Evolutionary conservation across 2,329 filamentous ascomycete genomes (phyloP).

Genomic region (Xylariomycetidae sp.): DNA sequence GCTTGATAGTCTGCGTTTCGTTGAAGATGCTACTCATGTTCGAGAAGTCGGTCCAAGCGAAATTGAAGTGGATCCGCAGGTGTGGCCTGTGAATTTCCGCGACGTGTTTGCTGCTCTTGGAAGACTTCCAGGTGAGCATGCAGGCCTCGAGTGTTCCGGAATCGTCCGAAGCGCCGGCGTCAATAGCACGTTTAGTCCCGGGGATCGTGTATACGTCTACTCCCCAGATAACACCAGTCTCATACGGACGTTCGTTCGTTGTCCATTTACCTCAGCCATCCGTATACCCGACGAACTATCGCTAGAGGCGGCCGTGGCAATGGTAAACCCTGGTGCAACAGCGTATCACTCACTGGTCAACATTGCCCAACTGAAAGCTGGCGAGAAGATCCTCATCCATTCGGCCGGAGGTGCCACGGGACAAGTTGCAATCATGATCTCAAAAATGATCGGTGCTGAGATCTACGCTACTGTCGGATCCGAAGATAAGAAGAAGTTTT

Average conservation of each 20-base stretch:
- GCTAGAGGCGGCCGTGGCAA: neutral
- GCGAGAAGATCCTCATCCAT: slow-evolving; percentile 8
- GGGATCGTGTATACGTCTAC: neutral
- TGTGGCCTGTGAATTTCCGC: slow-evolving; percentile 7
- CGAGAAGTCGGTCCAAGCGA: slow-evolving; percentile 6
- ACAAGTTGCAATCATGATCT: slow-evolving; percentile 6
- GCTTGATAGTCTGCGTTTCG: slow-evolving; percentile 13
- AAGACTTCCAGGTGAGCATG: neutral
- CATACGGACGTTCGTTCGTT: neutral
- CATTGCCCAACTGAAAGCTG: neutral
- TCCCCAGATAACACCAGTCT: neutral
- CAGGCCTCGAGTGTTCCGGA: slow-evolving; percentile 9
- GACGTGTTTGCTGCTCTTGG: slow-evolving; percentile 8
- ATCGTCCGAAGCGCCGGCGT: slow-evolving; percentile 1
- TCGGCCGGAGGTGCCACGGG: slow-evolving; percentile 5
- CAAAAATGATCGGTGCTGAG: slow-evolving; percentile 5
- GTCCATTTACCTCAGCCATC: neutral
- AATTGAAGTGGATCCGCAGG: slow-evolving; percentile 12
- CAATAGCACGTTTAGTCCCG: neutral
- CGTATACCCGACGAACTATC: neutral
- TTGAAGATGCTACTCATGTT: slow-evolving; percentile 5
- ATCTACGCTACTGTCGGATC: slow-evolving; percentile 6
- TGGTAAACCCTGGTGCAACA: neutral
- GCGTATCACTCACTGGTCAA: slow-evolving; percentile 3
- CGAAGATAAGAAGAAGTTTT: slow-evolving; percentile 5